Evolutionary conservation across 2,329 filamentous ascomycete species (phyloP), one percentile per base, ranked within the genome.

Genomic region (Bipolaris oryzae): DNA sequence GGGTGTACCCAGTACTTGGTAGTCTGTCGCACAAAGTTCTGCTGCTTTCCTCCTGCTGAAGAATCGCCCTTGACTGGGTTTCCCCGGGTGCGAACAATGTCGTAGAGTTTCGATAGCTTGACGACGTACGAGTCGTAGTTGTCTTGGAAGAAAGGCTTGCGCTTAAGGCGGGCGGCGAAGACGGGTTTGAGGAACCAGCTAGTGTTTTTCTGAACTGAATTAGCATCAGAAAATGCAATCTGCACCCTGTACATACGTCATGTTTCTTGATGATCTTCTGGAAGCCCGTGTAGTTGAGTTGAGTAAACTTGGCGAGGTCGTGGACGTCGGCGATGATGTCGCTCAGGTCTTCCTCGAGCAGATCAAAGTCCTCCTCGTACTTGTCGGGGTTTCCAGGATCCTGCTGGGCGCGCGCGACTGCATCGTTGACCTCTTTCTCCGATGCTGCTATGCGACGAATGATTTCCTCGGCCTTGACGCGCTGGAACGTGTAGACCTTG

Each of bases 201-300:
- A 0, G 95, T 99, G 82, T 90, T 84, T 91, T 99, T 99, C 90
- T 95, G 70, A 18, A 41, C 33, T 15, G 9, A 10, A 39, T 74
- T 57, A 73, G 70, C 53, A 34, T 44, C 48, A 33, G 15, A 47
- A 37, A 50, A 9, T 15, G 18, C 3, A 5, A n/a, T 9, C 20
- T 58, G 70, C 21, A 31, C 41, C 6, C 4, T 5, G 34, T 20
- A 47, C 89, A 68, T 78, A 94, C 91, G 80, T 97, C 95, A 77
- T 99, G 95, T 83, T 99, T 99, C 84, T 99, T 99, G 78, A 99
- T 96, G 63, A 99, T 99, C 83, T 99, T 99, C 82, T 97, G 96
- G 76, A 99, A 99, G 5, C 95, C 95, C 0, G 94, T 98, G 75
- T 99, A 99, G 79, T 99, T 99, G 74, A 99, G 81, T 80, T 97